Conservation (phyloP, 176 grass and related monocot species). For the Oryza meyeriana region DNA sequence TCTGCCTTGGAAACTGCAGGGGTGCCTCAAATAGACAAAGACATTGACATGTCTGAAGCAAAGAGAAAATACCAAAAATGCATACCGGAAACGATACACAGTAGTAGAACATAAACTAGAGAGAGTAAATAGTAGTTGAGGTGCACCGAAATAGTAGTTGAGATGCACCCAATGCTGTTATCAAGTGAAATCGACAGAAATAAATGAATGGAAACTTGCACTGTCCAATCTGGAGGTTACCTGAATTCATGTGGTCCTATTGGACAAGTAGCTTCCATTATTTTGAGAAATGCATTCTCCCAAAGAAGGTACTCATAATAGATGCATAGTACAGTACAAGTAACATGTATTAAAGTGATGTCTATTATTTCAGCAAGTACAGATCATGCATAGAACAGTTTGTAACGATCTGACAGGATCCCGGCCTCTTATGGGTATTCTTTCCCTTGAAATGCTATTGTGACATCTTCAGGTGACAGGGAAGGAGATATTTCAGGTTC, state of each 20-base stretch:
- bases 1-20: neutral
- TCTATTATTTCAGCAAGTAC: neutral
- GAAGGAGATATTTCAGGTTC: constrained; percentile 37
- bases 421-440: neutral
- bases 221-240: neutral
- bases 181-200: neutral
- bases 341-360: neutral
- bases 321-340: neutral
- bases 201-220: neutral
- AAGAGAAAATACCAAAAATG: neutral
- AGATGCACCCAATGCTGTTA: neutral
- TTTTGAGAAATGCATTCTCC: neutral
- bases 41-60: neutral
- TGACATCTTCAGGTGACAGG: constrained; percentile 18
- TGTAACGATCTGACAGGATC: no score
- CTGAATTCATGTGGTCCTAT: neutral
- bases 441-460: neutral
- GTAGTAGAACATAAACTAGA: neutral
- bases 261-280: neutral
- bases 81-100: neutral
- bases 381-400: neutral
- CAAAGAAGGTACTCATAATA: neutral
- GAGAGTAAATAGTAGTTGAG: neutral
- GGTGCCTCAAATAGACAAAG: neutral
- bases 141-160: neutral